These are phyloP conservation scores for Paspalum vaginatum DNA, from an alignment of 176 grass and related monocot genomes.

Conservation along the genomic window DNA sequence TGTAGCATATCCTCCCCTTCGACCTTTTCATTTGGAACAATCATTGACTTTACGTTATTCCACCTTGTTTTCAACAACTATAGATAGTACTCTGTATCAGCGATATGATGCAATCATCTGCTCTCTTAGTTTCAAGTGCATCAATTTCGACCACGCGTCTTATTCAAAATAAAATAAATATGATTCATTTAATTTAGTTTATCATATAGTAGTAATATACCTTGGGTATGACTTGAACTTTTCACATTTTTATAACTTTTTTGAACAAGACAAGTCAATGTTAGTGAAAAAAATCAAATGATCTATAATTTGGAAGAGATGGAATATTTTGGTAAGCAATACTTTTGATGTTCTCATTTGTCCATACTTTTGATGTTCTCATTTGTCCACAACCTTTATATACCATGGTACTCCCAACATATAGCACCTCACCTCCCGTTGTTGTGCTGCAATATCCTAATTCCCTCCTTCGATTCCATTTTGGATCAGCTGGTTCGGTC, in stretches of 20 bases:
- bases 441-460: neutral
- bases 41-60: neutral
- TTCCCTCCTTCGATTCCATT: neutral
- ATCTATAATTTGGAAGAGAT: too few relatives aligned
- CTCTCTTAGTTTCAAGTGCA: too few relatives aligned
- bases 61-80: neutral
- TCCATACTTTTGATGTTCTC: neutral
- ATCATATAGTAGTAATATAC: too few relatives aligned
- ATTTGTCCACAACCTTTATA: neutral
- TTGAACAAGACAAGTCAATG: too few relatives aligned
- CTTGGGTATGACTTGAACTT: too few relatives aligned
- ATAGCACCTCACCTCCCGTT: neutral
- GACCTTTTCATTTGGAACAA: neutral
- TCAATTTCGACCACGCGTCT: too few relatives aligned
- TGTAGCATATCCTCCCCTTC: neutral
- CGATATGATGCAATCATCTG: neutral
- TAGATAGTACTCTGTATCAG: neutral
- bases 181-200: too few relatives aligned
- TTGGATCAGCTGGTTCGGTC: conserved; percentile 3
- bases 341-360: neutral
- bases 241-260: too few relatives aligned
- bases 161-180: too few relatives aligned
- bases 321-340: too few relatives aligned
- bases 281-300: too few relatives aligned
- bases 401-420: neutral